Evolutionary conservation across 768 basidiomycete genomes (phyloP).

Genomic region (Boletus bicolor): DNA sequence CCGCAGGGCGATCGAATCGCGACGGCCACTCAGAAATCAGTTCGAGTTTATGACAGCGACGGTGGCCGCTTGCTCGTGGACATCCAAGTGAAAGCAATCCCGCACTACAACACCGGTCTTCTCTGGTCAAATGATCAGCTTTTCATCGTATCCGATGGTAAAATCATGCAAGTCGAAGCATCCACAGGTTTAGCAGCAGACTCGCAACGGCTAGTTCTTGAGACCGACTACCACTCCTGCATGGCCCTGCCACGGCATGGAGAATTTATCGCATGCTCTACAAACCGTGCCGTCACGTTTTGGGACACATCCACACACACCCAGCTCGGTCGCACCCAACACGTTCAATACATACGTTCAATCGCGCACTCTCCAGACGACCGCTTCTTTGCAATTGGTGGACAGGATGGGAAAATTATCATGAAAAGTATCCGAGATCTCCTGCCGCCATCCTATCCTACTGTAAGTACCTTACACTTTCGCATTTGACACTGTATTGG

Average conservation of each 20-base stretch:
- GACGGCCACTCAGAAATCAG: background rate
- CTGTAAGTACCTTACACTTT: background rate
- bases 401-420: background rate
- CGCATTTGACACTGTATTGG: background rate
- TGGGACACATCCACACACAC: conserved; percentile 2
- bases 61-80: background rate
- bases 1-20: background rate
- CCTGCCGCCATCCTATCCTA: background rate
- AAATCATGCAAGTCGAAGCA: background rate
- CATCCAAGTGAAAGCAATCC: background rate
- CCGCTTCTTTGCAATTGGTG: background rate
- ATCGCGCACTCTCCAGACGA: background rate
- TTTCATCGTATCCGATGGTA: background rate
- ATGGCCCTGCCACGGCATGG: background rate
- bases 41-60: background rate
- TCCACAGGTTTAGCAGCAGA: background rate
- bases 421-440: background rate
- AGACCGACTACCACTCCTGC: fast-evolving
- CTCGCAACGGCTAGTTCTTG: background rate
- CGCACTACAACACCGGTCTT: background rate
- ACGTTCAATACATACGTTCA: background rate
- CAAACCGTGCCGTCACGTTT: background rate
- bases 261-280: background rate
- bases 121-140: background rate
- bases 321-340: background rate